phyloP scores from a whole-genome alignment of 2,329 filamentous ascomycete species.

The Pseudocercospora cruenta region DNA sequence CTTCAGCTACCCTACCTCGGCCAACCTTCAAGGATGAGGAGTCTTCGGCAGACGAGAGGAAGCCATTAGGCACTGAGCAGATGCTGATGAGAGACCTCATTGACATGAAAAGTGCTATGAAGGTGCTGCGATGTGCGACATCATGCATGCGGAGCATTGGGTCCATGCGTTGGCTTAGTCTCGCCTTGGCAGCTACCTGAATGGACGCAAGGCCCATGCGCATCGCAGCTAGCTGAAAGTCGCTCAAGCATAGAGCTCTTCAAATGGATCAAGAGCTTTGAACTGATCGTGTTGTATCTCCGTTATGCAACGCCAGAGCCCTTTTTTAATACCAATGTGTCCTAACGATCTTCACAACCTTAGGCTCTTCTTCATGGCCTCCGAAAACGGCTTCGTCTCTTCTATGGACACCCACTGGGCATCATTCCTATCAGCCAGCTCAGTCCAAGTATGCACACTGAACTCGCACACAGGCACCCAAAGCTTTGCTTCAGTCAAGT shows the following conservation, averaged over 20 bases:
- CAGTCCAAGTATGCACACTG: conserved; percentile 23
- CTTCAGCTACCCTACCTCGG: conserved; percentile 6
- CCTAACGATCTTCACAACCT: conserved; percentile 16
- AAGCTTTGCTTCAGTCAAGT: conserved; percentile 19
- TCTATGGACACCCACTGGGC: conserved; percentile 22
- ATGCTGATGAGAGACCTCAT: neutral
- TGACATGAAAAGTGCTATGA: neutral
- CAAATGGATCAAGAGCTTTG: neutral
- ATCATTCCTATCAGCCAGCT: conserved; percentile 20
- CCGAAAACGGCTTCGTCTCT: conserved; percentile 15
- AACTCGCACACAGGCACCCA: conserved; percentile 27
- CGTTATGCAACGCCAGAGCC: neutral
- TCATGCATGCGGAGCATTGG: neutral
- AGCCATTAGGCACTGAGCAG: neutral
- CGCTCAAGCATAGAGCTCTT: neutral
- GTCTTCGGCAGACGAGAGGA: neutral
- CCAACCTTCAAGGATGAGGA: neutral
- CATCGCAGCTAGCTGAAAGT: neutral
- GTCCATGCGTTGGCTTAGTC: neutral
- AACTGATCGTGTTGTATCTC: neutral
- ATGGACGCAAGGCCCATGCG: neutral
- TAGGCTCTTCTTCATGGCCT: conserved; percentile 12
- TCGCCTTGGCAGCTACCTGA: neutral
- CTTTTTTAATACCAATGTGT: too few relatives aligned
- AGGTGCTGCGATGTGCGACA: neutral